Evolutionary conservation across 2,329 filamentous ascomycete genomes (phyloP).

Genomic region (Aspergillus sp.): DNA sequence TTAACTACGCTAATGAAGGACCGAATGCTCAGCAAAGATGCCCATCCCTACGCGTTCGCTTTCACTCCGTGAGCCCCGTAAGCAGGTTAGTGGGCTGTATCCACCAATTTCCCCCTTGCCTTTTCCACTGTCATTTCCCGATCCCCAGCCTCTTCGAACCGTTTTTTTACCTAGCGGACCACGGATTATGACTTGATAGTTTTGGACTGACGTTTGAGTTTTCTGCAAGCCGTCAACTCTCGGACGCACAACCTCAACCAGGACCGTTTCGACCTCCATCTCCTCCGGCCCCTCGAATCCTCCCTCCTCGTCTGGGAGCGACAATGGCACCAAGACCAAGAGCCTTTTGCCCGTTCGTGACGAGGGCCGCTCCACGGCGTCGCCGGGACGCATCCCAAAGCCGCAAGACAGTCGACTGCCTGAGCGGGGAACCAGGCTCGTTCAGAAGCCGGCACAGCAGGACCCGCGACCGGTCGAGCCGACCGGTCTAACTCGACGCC

Average conservation of each 20-base stretch:
- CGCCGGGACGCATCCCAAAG: slow-evolving; percentile 18
- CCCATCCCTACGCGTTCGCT: slow-evolving; percentile 40
- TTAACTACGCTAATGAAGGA: not conserved
- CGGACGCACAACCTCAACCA: slow-evolving; percentile 22
- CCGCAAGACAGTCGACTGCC: slow-evolving; percentile 18
- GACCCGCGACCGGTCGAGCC: slow-evolving; percentile 3
- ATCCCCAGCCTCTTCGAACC: not conserved
- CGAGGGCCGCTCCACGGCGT: slow-evolving; percentile 16
- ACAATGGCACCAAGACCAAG: slow-evolving; percentile 24
- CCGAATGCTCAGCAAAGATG: slow-evolving; percentile 24
- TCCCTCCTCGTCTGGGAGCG: slow-evolving; percentile 14
- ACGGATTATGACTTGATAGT: not conserved
- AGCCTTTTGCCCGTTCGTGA: slow-evolving; percentile 28
- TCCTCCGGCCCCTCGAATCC: slow-evolving; percentile 5
- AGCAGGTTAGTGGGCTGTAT: slow-evolving; percentile 27
- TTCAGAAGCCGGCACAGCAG: slow-evolving; percentile 15
- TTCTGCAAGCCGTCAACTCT: slow-evolving; percentile 22
- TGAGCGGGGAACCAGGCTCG: slow-evolving; percentile 14
- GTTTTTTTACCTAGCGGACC: not conserved
- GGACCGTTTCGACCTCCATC: slow-evolving; percentile 9
- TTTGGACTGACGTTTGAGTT: not conserved
- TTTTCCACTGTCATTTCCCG: not conserved
- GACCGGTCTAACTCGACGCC: slow-evolving; percentile 23
- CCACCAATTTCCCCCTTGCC: slow-evolving; percentile 9
- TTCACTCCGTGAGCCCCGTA: slow-evolving; percentile 35